Evolutionary conservation across 805 yeast genomes (phyloP), one percentile per base, ranked within the genome.

Genomic region (Lipomyces anomalus): DNA sequence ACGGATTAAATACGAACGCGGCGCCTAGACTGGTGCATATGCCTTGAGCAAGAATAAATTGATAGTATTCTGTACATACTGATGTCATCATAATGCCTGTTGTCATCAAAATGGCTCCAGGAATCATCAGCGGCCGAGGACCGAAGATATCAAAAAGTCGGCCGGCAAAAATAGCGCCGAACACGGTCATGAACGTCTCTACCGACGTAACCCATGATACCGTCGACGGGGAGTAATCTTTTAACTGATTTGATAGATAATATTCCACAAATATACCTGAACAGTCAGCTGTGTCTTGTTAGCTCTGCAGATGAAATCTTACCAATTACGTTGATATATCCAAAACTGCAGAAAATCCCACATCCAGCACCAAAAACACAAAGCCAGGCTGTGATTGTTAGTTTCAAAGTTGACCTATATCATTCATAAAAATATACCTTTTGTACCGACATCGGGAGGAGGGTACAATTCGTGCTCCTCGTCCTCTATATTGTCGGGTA

Each of bases 261-360:
- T 61, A 62, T 2, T 55, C 53, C 44, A 61, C 57, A 35, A 51
- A 61, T 1, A 51, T 57, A 9, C 62, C 62, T 35, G 20, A 4
- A 16, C 13, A 13, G 16, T 4, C 7, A n/a, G n/a, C n/a, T n/a
- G n/a, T n/a, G n/a, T n/a, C n/a, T n/a, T n/a, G n/a, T n/a, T 16
- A 35, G 5, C 4, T 20, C 4, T 16, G 38, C 13, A 35, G 38
- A 35, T 5, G 5, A 17, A 38, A 48, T 61, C 3, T 50, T 58
- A 6, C 64, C 65, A 26, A 49, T 46, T 30, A 37, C 42, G 26
- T 49, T 50, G 39, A 49, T 29, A 24, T 82, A 55, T 1, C 94
- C 94, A 58, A 82, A 76, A 2, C 76, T 70, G 38, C 75, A 72
- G 4, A 76, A 61, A 46, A 78, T 64, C 2, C 85, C 85, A 23